phyloP scores from a whole-genome alignment of 768 basidiomycete species.

The Sporobolomyces roseus region DNA sequence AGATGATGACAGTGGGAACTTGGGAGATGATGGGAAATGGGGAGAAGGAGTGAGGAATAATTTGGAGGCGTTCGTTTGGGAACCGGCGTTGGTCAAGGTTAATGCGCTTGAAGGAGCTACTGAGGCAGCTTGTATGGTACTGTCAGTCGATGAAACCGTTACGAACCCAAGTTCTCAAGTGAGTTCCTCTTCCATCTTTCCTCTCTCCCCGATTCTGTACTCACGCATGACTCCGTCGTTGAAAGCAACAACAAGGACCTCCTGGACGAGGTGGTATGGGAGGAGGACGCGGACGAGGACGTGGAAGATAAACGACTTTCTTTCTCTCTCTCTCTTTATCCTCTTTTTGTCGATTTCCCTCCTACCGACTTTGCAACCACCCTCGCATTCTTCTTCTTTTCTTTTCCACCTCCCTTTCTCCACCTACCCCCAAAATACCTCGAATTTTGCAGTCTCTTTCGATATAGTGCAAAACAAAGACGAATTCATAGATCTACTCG shows the following conservation, averaged over 20 bases:
- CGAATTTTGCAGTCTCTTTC: no score
- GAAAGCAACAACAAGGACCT: constrained; percentile 21
- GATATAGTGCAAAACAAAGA: no score
- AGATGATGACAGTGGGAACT: constrained; percentile 57
- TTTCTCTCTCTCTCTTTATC: neutral
- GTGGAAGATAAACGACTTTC: constrained; percentile 14
- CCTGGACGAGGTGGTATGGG: constrained; percentile 26
- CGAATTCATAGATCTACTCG: no score
- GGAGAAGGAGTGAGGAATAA: constrained; percentile 78
- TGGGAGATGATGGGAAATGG: constrained; percentile 89
- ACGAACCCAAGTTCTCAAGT: constrained; percentile 61
- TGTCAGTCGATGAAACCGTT: constrained; percentile 97
- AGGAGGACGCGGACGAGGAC: constrained; percentile 26
- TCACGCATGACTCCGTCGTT: neutral
- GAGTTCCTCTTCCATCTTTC: neutral
- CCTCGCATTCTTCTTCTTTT: no score
- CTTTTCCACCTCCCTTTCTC: no score
- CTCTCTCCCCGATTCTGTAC: neutral
- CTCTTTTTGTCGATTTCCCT: neutral
- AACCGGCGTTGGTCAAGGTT: constrained; percentile 87
- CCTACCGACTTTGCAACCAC: no score
- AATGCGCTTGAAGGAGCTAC: constrained; percentile 94
- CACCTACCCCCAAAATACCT: no score
- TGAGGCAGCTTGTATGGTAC: constrained; percentile 91
- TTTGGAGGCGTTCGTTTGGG: constrained; percentile 98